These are phyloP conservation scores for Murraya paniculata DNA, from an alignment of 345 rosid species.

Conservation along the genomic window DNA sequence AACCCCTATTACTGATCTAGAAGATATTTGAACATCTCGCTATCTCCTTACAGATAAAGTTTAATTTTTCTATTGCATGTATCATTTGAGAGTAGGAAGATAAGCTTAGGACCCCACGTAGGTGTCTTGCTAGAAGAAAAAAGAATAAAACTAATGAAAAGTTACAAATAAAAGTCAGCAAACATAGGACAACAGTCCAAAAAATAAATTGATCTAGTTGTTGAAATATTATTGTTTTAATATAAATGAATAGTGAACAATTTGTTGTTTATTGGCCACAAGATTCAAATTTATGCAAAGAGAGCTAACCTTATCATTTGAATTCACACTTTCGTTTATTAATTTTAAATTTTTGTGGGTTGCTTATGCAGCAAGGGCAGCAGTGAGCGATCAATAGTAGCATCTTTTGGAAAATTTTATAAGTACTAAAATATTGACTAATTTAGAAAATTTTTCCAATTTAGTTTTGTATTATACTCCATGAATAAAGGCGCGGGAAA, in stretches of 20 bases:
- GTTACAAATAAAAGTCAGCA: slow-evolving; percentile 21
- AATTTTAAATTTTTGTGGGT: background rate
- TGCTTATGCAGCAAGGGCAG: slow-evolving; percentile 17
- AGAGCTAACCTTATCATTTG: background rate
- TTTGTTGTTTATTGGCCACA: background rate
- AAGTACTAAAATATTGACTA: background rate
- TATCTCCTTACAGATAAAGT: background rate
- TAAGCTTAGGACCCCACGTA: slow-evolving; percentile 1
- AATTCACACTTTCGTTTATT: background rate
- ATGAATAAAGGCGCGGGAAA: no score
- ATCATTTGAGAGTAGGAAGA: background rate
- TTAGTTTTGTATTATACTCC: no score
- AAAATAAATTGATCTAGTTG: slow-evolving; percentile 6
- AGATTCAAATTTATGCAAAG: background rate
- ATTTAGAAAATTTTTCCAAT: no score
- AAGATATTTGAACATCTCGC: background rate
- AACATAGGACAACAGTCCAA: background rate
- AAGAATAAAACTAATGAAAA: background rate
- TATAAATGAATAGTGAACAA: background rate
- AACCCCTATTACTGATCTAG: background rate
- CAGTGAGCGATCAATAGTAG: background rate
- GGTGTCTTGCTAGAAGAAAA: background rate
- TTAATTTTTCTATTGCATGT: background rate
- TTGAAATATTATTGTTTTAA: slow-evolving; percentile 6
- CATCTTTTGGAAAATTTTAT: background rate